Evolutionary conservation across 1,139 yeast species (phyloP).

Genomic region (Yamadazyma membranifaciens): DNA sequence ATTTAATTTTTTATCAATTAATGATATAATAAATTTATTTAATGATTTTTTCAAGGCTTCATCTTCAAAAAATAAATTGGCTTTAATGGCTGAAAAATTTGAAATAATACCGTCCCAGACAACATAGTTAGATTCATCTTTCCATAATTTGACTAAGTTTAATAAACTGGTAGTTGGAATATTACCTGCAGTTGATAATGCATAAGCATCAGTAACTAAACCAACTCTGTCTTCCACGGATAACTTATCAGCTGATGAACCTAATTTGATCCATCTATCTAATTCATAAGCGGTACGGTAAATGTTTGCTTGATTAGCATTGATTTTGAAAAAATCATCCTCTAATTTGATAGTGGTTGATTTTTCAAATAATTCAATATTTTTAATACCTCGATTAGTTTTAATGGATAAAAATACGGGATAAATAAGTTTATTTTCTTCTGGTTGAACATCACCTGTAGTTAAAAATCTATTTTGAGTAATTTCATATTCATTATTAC

Average conservation of each 20-base stretch:
- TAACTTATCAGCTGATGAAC: slow-evolving; percentile 69
- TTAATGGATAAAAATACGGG: slow-evolving; percentile 83
- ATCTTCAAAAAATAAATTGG: slow-evolving; percentile 72
- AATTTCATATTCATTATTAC: slow-evolving; percentile 45
- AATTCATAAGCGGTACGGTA: slow-evolving; percentile 73
- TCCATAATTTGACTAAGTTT: slow-evolving; percentile 66
- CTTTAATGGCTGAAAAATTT: slow-evolving; percentile 53
- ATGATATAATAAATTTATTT: slow-evolving; percentile 54
- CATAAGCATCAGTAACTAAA: slow-evolving; percentile 77
- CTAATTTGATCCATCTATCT: slow-evolving; percentile 72
- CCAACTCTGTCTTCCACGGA: slow-evolving; percentile 86
- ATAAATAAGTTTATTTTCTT: slow-evolving; percentile 58
- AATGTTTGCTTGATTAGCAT: slow-evolving; percentile 80
- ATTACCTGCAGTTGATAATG: slow-evolving; percentile 72
- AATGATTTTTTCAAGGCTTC: slow-evolving; percentile 54
- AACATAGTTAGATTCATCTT: slow-evolving; percentile 63
- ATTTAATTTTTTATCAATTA: slow-evolving; percentile 58
- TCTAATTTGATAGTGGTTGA: slow-evolving; percentile 43
- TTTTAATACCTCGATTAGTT: slow-evolving; percentile 61
- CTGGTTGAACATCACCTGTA: slow-evolving; percentile 79
- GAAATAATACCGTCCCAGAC: slow-evolving; percentile 75
- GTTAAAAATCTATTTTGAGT: slow-evolving; percentile 77
- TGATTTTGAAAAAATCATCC: slow-evolving; percentile 69
- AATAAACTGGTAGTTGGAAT: slow-evolving; percentile 66
- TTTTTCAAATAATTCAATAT: slow-evolving; percentile 57